Percentiles rank a stretch among this genome's conserved stretches.
Evolutionary conservation across 106 monocot genomes (phyloP).

Genomic region (Iris macrosiphon): DNA sequence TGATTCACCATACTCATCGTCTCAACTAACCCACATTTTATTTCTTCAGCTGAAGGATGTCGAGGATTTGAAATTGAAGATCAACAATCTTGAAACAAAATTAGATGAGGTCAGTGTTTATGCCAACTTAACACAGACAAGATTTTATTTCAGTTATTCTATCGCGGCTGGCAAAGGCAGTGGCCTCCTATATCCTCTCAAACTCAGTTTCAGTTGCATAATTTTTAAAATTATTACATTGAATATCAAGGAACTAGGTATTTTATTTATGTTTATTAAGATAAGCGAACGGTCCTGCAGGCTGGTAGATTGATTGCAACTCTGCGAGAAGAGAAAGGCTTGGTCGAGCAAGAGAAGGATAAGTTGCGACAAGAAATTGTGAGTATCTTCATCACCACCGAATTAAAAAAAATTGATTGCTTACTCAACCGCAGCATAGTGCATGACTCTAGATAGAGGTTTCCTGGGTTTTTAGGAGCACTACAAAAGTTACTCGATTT

Average conservation of each 20-base stretch:
- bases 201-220: no score
- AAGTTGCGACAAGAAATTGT: slow-evolving; percentile 35
- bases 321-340: slow-evolving; percentile 26
- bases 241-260: not conserved
- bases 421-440: no score
- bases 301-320: slow-evolving; percentile 20
- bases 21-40: not conserved
- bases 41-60: not conserved
- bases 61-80: slow-evolving; percentile 43
- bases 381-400: not conserved
- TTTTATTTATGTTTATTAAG: not conserved
- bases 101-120: slow-evolving; percentile 65
- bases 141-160: not conserved
- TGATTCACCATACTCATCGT: no score
- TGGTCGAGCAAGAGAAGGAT: slow-evolving; percentile 16
- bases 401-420: no score
- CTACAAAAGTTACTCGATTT: not conserved
- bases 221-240: no score
- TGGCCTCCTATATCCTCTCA: no score
- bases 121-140: not conserved
- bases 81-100: slow-evolving; percentile 44
- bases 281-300: slow-evolving; percentile 13
- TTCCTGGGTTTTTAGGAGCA: no score
- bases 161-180: not conserved
- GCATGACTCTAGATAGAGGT: no score